Evolutionary conservation across 805 yeast species (phyloP).

Genomic region (Lipomyces mesembrius): DNA sequence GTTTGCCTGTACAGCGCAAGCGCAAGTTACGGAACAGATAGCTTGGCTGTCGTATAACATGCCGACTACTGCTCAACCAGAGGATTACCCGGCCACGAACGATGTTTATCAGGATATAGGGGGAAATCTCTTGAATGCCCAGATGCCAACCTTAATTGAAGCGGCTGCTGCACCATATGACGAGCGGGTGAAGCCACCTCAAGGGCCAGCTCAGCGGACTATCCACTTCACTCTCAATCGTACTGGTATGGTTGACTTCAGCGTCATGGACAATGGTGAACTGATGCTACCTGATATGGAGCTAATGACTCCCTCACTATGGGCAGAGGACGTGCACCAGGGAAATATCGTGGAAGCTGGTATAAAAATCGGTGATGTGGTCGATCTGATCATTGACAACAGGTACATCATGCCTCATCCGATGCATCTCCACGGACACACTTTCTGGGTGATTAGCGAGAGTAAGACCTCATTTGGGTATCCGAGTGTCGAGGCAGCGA

Average conservation of each 20-base stretch:
- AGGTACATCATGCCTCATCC: slow-evolving; percentile 79
- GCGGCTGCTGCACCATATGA: slow-evolving; percentile 13
- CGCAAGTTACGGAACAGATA: slow-evolving; percentile 14
- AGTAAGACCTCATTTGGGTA: slow-evolving; percentile 39
- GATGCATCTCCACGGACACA: slow-evolving; percentile 77
- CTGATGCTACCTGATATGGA: slow-evolving; percentile 7
- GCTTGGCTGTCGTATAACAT: slow-evolving; percentile 15
- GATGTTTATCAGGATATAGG: slow-evolving; percentile 12
- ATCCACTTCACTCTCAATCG: slow-evolving; percentile 8
- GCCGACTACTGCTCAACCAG: not conserved
- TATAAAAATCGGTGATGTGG: slow-evolving; percentile 43
- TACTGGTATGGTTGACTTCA: not conserved
- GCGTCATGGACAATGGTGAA: slow-evolving; percentile 13
- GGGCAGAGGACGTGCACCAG: not conserved
- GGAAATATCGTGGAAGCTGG: slow-evolving; percentile 3
- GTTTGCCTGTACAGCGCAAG: slow-evolving; percentile 2
- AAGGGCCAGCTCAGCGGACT: slow-evolving; percentile 14
- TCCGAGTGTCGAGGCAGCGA: slow-evolving; percentile 53
- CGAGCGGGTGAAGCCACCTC: not conserved
- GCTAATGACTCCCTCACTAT: slow-evolving; percentile 11
- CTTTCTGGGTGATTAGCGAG: slow-evolving; percentile 62
- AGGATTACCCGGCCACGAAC: not conserved
- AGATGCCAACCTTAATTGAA: not conserved
- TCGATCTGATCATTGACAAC: slow-evolving; percentile 79
- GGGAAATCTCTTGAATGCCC: not conserved